These are phyloP conservation scores for Globisporangium spiculum DNA, from an alignment of 352 stramenopile species.

Conservation along the genomic window DNA sequence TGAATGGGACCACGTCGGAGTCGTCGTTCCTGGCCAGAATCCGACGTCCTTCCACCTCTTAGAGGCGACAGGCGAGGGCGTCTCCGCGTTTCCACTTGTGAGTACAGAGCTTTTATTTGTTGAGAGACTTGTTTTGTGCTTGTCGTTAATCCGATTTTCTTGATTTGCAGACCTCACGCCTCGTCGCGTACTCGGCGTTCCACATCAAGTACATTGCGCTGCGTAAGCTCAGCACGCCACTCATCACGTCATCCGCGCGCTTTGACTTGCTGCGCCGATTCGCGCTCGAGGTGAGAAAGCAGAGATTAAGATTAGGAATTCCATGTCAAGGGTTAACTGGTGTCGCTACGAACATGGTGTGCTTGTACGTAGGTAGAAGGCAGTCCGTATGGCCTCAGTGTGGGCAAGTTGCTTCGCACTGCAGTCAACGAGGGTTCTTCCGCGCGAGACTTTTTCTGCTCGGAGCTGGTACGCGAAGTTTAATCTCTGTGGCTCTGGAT, in stretches of 20 bases:
- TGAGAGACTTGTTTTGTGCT: background rate
- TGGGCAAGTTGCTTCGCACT: conserved; percentile 44
- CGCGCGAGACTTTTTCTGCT: conserved; percentile 56
- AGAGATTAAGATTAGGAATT: too few relatives aligned
- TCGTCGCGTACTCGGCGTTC: conserved; percentile 39
- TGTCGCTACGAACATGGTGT: background rate
- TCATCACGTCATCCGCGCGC: conserved; percentile 42
- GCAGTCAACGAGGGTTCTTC: conserved; percentile 10
- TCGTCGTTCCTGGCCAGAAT: conserved; percentile 37
- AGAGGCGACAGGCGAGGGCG: conserved; percentile 60
- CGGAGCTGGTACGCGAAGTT: conserved; percentile 42
- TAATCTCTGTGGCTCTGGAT: background rate
- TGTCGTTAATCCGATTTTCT: background rate
- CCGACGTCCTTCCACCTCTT: conserved; percentile 35
- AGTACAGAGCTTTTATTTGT: background rate
- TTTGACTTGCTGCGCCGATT: conserved; percentile 49
- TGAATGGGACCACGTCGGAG: conserved; percentile 63
- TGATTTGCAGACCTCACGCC: conserved; percentile 22
- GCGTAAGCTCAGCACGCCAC: conserved; percentile 45
- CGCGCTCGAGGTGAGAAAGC: conserved; percentile 25
- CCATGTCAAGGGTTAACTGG: background rate
- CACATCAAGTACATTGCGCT: conserved; percentile 50
- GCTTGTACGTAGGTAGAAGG: conserved; percentile 31
- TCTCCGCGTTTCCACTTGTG: conserved; percentile 52
- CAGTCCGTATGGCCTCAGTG: conserved; percentile 47